Conservation (phyloP, 2,329 filamentous ascomycete genomes). For the Stylonectria norvegica region DNA sequence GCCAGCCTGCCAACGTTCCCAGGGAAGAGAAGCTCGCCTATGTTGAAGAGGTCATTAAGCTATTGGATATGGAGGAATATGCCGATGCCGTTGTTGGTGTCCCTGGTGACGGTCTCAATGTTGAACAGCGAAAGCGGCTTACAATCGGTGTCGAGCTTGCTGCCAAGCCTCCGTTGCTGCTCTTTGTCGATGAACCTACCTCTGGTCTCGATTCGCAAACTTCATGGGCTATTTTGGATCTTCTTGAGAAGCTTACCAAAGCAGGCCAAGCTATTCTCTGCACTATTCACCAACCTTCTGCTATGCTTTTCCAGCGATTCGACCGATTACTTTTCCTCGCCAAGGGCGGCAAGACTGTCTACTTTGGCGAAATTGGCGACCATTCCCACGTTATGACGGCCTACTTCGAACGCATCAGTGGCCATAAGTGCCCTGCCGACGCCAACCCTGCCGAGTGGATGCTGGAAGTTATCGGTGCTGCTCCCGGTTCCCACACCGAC, state of each 20-base stretch:
- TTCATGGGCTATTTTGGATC: conserved; percentile 84
- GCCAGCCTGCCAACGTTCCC: conserved; percentile 73
- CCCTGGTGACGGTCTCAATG: conserved; percentile 78
- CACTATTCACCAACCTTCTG: conserved; percentile 96
- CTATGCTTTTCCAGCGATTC: conserved; percentile 90
- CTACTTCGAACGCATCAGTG: conserved; percentile 76
- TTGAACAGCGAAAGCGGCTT: conserved; percentile 69
- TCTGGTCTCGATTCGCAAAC: conserved; percentile 92
- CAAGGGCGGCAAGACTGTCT: conserved; percentile 72
- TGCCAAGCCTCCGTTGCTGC: conserved; percentile 81
- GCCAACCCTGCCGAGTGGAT: conserved; percentile 85
- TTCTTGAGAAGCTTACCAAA: conserved; percentile 85
- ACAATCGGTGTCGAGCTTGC: conserved; percentile 96
- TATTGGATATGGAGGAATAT: conserved; percentile 86
- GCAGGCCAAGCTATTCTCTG: conserved; percentile 91
- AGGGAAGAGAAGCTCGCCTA: conserved; percentile 78
- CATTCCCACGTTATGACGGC: conserved; percentile 64
- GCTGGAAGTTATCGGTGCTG: conserved; percentile 60
- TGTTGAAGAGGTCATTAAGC: conserved; percentile 84
- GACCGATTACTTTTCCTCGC: conserved; percentile 76
- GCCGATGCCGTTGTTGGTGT: conserved; percentile 89
- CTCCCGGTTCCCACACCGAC: conserved; percentile 60
- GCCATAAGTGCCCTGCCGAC: conserved; percentile 58
- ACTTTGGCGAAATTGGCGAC: conserved; percentile 75
- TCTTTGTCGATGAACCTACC: conserved; percentile 93